A percentile compares a stretch with the other conserved stretches of the same genome.
phyloP scores from a whole-genome alignment of 495 filamentous ascomycete species.

The Penicillium silybi region DNA sequence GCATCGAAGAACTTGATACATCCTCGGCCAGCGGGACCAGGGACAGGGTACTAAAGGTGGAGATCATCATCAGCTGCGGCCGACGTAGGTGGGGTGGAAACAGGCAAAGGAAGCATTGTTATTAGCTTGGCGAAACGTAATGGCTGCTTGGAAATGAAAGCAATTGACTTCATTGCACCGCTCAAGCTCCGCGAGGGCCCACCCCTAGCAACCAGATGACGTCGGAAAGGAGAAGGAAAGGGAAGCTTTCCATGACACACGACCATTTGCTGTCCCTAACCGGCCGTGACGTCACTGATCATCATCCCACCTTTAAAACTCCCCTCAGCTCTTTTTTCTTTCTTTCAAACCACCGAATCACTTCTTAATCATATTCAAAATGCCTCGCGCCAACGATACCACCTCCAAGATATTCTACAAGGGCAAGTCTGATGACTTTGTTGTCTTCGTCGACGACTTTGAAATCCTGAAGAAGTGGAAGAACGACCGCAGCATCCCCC shows the following conservation, averaged over 20 bases:
- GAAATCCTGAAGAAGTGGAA: conserved; percentile 76
- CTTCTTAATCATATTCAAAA: conserved; percentile 37
- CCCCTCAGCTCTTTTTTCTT: not conserved
- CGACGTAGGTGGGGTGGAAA: conserved; percentile 1
- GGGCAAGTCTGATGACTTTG: conserved; percentile 82
- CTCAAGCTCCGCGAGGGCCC: not conserved
- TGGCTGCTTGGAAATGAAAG: conserved; percentile 5
- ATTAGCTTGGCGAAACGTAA: conserved; percentile 16
- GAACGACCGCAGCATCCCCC: conserved; percentile 69
- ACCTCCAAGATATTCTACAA: conserved; percentile 86
- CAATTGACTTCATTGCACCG: conserved; percentile 3
- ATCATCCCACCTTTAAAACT: conserved; percentile 20
- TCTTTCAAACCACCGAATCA: conserved; percentile 3
- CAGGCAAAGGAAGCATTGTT: conserved; percentile 6
- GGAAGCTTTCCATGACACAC: conserved; percentile 13
- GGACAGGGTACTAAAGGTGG: conserved; percentile 56
- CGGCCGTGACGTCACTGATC: conserved; percentile 31
- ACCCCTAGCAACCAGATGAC: conserved; percentile 8
- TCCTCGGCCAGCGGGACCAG: conserved; percentile 65
- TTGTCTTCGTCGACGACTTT: conserved; percentile 80
- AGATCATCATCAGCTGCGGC: conserved; percentile 29
- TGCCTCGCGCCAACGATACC: conserved; percentile 73
- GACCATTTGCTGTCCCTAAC: conserved; percentile 3
- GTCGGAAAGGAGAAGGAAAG: conserved; percentile 9
- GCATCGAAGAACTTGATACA: conserved; percentile 29